Evolutionary conservation across 192 early-diverging fungal species (phyloP), one percentile per base, ranked within the genome.

Genomic region (Coemansia sp.): DNA sequence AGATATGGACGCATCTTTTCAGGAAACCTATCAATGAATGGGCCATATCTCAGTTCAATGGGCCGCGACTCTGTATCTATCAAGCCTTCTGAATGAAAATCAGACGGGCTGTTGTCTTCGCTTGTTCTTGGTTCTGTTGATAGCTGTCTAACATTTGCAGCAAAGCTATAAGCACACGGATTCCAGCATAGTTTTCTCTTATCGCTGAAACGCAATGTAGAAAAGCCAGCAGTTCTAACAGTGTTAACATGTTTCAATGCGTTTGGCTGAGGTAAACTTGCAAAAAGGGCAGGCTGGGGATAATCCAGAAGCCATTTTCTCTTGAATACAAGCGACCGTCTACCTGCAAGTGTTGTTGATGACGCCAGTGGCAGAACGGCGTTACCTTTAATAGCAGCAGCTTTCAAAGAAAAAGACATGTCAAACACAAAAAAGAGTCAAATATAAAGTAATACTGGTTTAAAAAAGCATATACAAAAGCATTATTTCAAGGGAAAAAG

Each of bases 1-100:
- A 89, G 72, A 70, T 94, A 94, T 3, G 92, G 92, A 2, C 87
- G 86, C n/a, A 84, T 47, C 9, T 80, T 72, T 32, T 79, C 67
- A 21, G 90, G 87, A 49, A 89, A 79, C 37, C 59, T 63, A 62
- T 89, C 83, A 48, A 90, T 70, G 63, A 77, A 83, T 21, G 74
- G 75, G 21, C 85, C 81, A 40, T 89, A 84, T 45, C 64, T 66
- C 21, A 47, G 21, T 48, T 45, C 63, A 48, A 49, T 2, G 15
- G 21, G 23, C 2, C 16, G 11, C n/a, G 37, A 6, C 32, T 19
- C 58, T 40, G 60, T 3, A 39, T 61, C 41, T 18, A 54, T 9
- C 12, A 21, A 43, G 48, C 38, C 18, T 44, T 39, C 38, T 26
- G 23, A 13, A 23, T 56, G 54, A 13, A 48, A 1, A 6, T 32